Evolutionary conservation across 2,329 filamentous ascomycete genomes (phyloP), one percentile per base, ranked within the genome.

Genomic region (Aspergillus carbonarius): DNA sequence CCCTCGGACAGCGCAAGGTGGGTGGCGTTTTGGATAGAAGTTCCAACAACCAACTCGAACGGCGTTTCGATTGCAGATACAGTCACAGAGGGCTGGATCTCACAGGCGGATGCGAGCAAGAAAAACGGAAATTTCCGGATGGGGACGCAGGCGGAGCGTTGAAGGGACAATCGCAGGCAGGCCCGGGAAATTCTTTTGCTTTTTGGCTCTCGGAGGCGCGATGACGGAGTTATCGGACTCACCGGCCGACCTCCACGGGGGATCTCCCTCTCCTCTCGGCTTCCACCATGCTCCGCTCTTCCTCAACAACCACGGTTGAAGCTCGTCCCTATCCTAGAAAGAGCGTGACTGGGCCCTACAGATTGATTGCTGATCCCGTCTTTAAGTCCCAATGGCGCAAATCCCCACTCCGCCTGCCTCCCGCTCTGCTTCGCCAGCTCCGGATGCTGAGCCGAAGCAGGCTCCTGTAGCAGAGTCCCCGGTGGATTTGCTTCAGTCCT

Each of bases 141-240:
- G 53, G 54, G 20, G 20, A 34, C 35, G 37, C 37, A 37, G 49
- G 49, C 10, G 40, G 52, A 58, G 57, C 46, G 44, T 39, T 49
- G 55, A 57, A 51, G 52, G 10, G 37, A 40, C 44, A 57, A 58
- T 52, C 48, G 52, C 44, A 47, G 44, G 17, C 42, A 37, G 18
- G 49, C 25, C 67, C 66, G 70, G 72, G 72, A 72, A 74, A 72
- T 72, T 72, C 70, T 73, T 71, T 69, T 63, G 68, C 55, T 66
- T 68, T 68, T 67, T 60, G 48, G 47, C n/a, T 32, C 39, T 40
- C 58, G 58, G 54, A 66, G 68, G 57, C 54, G 62, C 63, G 63
- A 72, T 72, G 72, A 72, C 72, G 72, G 72, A 74, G 71, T 72
- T 74, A 72, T 65, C 70, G 70, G 71, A 60, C 65, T 54, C 61